Base-by-base conservation (phyloP, 2,329 filamentous ascomycete species). In the Phaeosphaeriaceae sp. region DNA sequence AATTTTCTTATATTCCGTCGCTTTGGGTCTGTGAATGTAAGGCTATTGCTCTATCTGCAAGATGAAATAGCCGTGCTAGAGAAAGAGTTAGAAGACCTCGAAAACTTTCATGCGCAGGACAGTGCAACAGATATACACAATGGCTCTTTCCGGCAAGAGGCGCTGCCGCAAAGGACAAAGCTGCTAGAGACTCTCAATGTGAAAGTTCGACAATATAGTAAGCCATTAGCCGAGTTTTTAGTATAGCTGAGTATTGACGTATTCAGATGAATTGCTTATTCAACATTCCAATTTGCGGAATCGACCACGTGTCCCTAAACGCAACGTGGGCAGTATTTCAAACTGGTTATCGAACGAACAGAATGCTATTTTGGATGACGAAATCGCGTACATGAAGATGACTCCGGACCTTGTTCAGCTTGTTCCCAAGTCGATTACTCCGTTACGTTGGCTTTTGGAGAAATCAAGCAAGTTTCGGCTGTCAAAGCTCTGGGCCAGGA, bases 391-490 rank as follows among this genome's bases (percentile, higher is more conserved):
- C 41, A 43, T 56, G 3, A 42, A 38, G 2, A 30, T 41, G 9
- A 15, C n/a, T 2, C 17, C 34, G 33, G 49, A 56, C 33, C 49
- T 56, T 13, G 20, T 50, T n/a, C 23, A 40, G 5, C 21, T 56
- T 9, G 49, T 42, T 8, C 41, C 49, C 4, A 46, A 46, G 17
- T 7, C 40, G 13, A 49, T 17, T 9, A 42, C 45, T 6, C 49
- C 49, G 5, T 42, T 56, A 16, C 52, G 52, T 11, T 36, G 20
- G 15, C 32, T 52, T n/a, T 28, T 52, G 16, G 52, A 50, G 28
- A 45, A 26, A 23, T 56, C 46, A 6, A 18, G 20, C 7, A 34
- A 29, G 12, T 54, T 54, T 28, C 46, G 53, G 6, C 33, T 48
- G 9, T 43, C 38, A 2, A 32, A 29, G n/a, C 13, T 50, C 9